These are phyloP conservation scores for Nicotiana tabacum DNA, from an alignment of 257 asterid species.

Conservation along the genomic window DNA sequence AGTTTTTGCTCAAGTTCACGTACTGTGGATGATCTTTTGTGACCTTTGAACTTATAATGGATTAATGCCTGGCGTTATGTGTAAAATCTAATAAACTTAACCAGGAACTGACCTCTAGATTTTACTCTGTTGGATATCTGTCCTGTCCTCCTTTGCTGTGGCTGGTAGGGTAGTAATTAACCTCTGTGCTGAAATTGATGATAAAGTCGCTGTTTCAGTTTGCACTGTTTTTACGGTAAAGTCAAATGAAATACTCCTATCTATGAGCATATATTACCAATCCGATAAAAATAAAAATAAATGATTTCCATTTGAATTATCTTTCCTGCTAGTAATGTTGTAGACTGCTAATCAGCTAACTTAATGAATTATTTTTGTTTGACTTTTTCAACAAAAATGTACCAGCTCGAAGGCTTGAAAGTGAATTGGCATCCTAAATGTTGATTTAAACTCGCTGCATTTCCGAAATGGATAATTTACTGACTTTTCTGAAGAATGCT, in stretches of 20 bases:
- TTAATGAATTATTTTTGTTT: too few relatives aligned
- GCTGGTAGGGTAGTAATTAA: neutral
- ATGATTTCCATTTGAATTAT: too few relatives aligned
- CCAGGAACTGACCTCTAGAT: neutral
- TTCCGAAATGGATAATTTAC: too few relatives aligned
- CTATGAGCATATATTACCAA: neutral
- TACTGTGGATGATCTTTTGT: slow-evolving; percentile 33
- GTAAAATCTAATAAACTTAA: slow-evolving; percentile 25
- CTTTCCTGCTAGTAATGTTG: too few relatives aligned
- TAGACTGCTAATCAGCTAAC: too few relatives aligned
- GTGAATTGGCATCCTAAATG: too few relatives aligned
- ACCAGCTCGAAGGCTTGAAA: too few relatives aligned
- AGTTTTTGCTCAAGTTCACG: slow-evolving; percentile 30
- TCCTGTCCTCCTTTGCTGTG: neutral
- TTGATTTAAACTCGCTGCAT: too few relatives aligned
- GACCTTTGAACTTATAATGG: slow-evolving; percentile 1
- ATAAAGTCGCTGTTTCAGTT: neutral
- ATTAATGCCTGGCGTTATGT: slow-evolving; percentile 24
- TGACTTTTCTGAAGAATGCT: too few relatives aligned
- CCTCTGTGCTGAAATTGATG: neutral
- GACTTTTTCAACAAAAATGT: too few relatives aligned
- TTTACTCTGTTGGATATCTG: neutral
- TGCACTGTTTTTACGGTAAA: neutral
- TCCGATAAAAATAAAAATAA: too few relatives aligned
- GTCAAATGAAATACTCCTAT: neutral